Evolutionary conservation across 305 asterid species (phyloP), one percentile per base, ranked within the genome.

Genomic region (Fraxinus nigra): DNA sequence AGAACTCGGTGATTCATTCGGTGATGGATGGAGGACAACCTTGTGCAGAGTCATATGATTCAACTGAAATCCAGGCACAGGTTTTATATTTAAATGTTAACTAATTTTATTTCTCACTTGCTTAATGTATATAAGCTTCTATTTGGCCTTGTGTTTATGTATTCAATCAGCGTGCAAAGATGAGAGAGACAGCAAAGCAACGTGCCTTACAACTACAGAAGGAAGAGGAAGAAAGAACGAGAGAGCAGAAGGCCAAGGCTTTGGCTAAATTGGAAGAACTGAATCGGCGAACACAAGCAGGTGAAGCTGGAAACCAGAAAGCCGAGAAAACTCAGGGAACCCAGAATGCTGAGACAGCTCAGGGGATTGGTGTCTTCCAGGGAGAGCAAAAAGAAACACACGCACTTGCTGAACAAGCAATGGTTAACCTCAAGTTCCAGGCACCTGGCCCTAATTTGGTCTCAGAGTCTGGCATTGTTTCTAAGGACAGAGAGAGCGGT

Each of bases 231-330:
- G 98, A 92, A 77, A 85, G 98, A 76, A 88, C 56, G 33, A 92
- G 90, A 86, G 98, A 97, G 85, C 98, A 97, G 90, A 97, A 84
- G 87, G 98, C 98, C 76, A 97, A 94, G 89, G 99, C 99, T 86
- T 85, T 89, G 18, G 99, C 98, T 78, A 97, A 97, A 89, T 86
- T 97, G 85, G 98, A 95, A 88, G 99, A 97, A 89, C 87, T 97
- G 87, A 93, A 97, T 85, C 89, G 96, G 78, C 94, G 98, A 72
- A 84, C 92, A 76, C 91, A 85, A 74, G 86, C 88, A 43, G 92
- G 92, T 79, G 95, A 90, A 88, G 77, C 87, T 86, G 78, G 70
- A 74, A 78, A 37, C 61, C 90, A 67, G 82, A 90, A 78, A 81
- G 76, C 83, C 76, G 95, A 92, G 70, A 87, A 79, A 74, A 80